Base-by-base conservation (phyloP, 116 monocot genomes). In the Zostera marina region DNA sequence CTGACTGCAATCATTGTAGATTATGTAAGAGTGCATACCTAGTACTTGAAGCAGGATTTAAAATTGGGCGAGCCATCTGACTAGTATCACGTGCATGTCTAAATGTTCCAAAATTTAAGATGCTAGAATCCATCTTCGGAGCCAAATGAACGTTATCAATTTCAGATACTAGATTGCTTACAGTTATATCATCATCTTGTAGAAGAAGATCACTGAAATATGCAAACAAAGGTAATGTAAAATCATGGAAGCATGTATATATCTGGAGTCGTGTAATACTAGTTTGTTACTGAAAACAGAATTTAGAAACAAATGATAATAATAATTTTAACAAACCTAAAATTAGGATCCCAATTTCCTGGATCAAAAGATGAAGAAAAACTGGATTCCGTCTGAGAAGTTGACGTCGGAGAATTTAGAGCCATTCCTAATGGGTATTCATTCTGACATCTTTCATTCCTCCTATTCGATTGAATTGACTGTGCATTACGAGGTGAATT, bases 161-260 rank as follows among this genome's bases (percentile, higher is more conserved):
- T 59, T 64, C 77, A 56, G 56, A 70, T 11, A 74, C 44, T 32
- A 89, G 54, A 13, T 63, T 59, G 51, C 58, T 72, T 5, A 72
- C 55, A 48, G 80, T 87, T 21, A 69, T 61, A 62, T 63, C 66
- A 51, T 76, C 81, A 54, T 96, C 89, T 82, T 96, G 80, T 68
- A 96, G 47, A 67, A 96, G 88, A 25, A 69, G 78, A 75, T 96
- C 96, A 72, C 96, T 96, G 71, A 40, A 73, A 19, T 32, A 32
- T 32, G 32, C 5, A 32, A 5, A 32, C 32, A 32, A 32, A 32
- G 32, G 32, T 0, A 32, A 32, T 32, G 0, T 32, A 32, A 32
- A 32, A 32, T 5, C 32, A 32, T 32, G 32, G 32, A n/a, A n/a
- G n/a, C n/a, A n/a, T n/a, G n/a, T n/a, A n/a, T n/a, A n/a, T 32